Percentiles rank a stretch among this genome's conserved stretches.
phyloP scores from a whole-genome alignment of 2,329 filamentous ascomycete species.

The Bimuria novae-zelandiae region DNA sequence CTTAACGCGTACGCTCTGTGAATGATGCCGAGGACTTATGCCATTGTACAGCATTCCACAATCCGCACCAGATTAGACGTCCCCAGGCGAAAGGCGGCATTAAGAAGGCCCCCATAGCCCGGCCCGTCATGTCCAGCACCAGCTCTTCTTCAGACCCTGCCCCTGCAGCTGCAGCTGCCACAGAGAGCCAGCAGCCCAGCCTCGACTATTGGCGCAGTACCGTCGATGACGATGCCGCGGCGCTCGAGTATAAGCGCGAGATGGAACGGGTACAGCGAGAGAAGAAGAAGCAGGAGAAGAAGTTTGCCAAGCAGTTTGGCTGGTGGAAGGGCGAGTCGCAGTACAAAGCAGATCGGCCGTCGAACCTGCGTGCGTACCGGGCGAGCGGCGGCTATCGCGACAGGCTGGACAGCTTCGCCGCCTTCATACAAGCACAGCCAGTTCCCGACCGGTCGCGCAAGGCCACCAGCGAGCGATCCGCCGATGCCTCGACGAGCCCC shows the following conservation, averaged over 20 bases:
- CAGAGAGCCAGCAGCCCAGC: neutral
- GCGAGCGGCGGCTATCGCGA: constrained; percentile 30
- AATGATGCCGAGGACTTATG: constrained; percentile 33
- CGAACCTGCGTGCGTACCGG: constrained; percentile 33
- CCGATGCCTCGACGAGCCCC: constrained; percentile 19
- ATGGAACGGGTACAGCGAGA: constrained; percentile 73
- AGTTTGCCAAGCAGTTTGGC: constrained; percentile 71
- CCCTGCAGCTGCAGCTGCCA: constrained; percentile 14
- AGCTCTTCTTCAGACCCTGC: constrained; percentile 18
- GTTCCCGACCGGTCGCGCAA: constrained; percentile 13
- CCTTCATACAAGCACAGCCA: constrained; percentile 25
- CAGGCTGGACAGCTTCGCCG: constrained; percentile 32
- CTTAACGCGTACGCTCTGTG: constrained; percentile 21
- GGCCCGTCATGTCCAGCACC: constrained; percentile 22
- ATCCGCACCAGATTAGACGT: constrained; percentile 40
- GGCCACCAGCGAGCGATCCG: constrained; percentile 20
- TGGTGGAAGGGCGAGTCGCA: constrained; percentile 55
- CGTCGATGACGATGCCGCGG: constrained; percentile 77
- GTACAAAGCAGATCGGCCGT: constrained; percentile 30
- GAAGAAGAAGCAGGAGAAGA: constrained; percentile 63
- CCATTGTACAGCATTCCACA: constrained; percentile 36
- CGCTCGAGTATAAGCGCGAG: constrained; percentile 69
- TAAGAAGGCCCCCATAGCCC: constrained; percentile 29
- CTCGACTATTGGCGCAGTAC: constrained; percentile 67
- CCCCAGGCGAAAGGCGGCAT: constrained; percentile 33